phyloP scores from a whole-genome alignment of 495 filamentous ascomycete genomes.

The Lasiosphaeria hispida region DNA sequence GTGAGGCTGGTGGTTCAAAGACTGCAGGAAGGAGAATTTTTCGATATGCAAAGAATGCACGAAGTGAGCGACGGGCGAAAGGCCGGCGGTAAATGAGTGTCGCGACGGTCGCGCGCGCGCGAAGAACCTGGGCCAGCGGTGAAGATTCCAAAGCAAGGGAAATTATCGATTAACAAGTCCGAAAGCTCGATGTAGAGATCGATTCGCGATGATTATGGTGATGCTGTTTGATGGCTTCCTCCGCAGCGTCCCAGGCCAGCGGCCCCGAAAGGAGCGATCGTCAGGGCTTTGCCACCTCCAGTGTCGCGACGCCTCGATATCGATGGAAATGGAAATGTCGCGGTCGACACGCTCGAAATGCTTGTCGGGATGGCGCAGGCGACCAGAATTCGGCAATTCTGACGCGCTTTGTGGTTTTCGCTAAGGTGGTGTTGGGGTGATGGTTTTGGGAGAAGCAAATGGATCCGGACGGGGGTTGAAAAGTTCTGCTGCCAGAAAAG shows the following conservation, averaged over 20 bases:
- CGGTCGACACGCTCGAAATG: slow-evolving; percentile 20
- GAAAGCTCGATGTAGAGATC: slow-evolving; percentile 25
- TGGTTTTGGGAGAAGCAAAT: slow-evolving; percentile 34
- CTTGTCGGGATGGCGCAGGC: slow-evolving; percentile 28
- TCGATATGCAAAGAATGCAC: background rate
- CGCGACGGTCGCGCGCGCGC: slow-evolving; percentile 22
- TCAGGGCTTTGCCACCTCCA: slow-evolving; percentile 24
- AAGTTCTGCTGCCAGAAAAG: slow-evolving; percentile 31
- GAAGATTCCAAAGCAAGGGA: slow-evolving; percentile 12
- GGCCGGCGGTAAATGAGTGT: slow-evolving; percentile 10
- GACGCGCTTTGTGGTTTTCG: slow-evolving; percentile 41
- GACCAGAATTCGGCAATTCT: slow-evolving; percentile 29
- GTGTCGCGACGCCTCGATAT: slow-evolving; percentile 22
- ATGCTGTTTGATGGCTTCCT: slow-evolving; percentile 28
- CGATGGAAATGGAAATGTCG: slow-evolving; percentile 23
- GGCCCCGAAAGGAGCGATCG: slow-evolving; percentile 35
- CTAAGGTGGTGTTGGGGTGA: slow-evolving; percentile 22
- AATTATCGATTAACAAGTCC: slow-evolving; percentile 6
- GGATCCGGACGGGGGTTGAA: slow-evolving; percentile 26
- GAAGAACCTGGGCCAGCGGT: slow-evolving; percentile 10
- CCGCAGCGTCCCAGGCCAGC: slow-evolving; percentile 38
- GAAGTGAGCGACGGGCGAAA: slow-evolving; percentile 16
- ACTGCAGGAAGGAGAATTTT: slow-evolving; percentile 2
- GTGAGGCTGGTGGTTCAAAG: slow-evolving; percentile 31
- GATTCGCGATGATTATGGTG: slow-evolving; percentile 18